These are phyloP conservation scores for Rhodotorula glutinis DNA, from an alignment of 1,284 basidiomycete species.

Conservation along the genomic window DNA sequence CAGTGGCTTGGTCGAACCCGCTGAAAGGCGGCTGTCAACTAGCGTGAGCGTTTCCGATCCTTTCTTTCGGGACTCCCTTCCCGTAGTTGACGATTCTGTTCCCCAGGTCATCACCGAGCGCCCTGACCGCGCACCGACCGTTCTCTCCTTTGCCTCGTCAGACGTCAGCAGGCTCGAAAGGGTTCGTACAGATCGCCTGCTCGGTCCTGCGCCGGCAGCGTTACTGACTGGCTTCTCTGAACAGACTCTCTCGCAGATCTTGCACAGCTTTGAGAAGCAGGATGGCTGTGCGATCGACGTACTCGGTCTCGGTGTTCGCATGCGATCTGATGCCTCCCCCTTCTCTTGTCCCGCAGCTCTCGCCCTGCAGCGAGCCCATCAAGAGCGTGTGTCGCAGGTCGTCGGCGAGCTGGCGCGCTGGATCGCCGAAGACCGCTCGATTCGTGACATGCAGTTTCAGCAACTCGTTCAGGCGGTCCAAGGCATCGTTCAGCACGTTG, in stretches of 20 bases:
- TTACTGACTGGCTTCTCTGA: not conserved
- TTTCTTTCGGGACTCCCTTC: no score
- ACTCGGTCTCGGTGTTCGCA: no score
- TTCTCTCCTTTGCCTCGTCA: not conserved
- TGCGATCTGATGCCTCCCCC: not conserved
- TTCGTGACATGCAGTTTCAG: slow-evolving; percentile 13
- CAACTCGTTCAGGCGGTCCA: slow-evolving; percentile 12
- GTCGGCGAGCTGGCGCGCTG: slow-evolving; percentile 22
- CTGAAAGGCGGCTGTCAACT: no score
- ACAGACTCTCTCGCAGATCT: slow-evolving; percentile 5
- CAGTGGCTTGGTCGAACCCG: slow-evolving; percentile 7
- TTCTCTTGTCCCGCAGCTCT: not conserved
- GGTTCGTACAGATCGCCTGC: not conserved
- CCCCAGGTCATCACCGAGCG: no score
- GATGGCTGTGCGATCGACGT: not conserved
- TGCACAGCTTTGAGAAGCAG: slow-evolving; percentile 10
- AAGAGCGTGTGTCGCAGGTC: slow-evolving; percentile 9
- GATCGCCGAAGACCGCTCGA: slow-evolving; percentile 22
- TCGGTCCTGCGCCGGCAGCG: no score
- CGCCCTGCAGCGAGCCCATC: not conserved
- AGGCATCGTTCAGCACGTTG: slow-evolving; percentile 13
- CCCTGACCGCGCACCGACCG: no score
- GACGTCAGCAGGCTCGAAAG: slow-evolving; percentile 4
- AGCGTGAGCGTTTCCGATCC: no score
- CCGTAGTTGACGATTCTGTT: no score